phyloP scores from a whole-genome alignment of 2,329 filamentous ascomycete genomes.

The Epichloe elymi region DNA sequence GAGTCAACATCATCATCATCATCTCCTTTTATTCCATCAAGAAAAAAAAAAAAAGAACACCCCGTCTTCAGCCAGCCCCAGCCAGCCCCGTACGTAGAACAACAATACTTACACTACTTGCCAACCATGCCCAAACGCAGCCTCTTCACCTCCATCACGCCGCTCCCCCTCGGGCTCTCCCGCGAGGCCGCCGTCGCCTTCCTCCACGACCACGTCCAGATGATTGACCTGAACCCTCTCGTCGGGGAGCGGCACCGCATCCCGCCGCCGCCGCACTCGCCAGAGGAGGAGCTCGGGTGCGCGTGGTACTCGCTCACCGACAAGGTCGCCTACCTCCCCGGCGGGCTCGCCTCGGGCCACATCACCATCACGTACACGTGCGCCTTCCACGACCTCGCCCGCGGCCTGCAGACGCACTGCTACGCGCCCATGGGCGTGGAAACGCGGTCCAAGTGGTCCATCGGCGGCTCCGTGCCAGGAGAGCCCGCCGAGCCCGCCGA shows the following conservation, averaged over 20 bases:
- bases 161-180: constrained; percentile 57
- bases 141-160: constrained; percentile 66
- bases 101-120: no score
- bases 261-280: constrained; percentile 50
- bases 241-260: constrained; percentile 60
- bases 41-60: no score
- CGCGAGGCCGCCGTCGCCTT: constrained; percentile 60
- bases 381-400: constrained; percentile 62
- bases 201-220: constrained; percentile 64
- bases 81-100: no score
- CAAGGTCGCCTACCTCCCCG: constrained; percentile 61
- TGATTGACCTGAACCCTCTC: constrained; percentile 81
- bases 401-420: constrained; percentile 68
- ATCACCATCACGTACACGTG: constrained; percentile 55
- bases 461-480: constrained; percentile 58
- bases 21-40: no score
- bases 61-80: no score
- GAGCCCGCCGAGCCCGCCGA: constrained; percentile 55
- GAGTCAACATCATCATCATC: no score
- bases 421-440: constrained; percentile 74
- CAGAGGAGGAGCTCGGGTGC: constrained; percentile 57
- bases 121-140: constrained; percentile 53
- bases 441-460: constrained; percentile 64
- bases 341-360: constrained; percentile 48
- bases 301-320: constrained; percentile 73